Evolutionary conservation across 2,329 filamentous ascomycete species (phyloP).

Genomic region (Aspergillus phoenicis): DNA sequence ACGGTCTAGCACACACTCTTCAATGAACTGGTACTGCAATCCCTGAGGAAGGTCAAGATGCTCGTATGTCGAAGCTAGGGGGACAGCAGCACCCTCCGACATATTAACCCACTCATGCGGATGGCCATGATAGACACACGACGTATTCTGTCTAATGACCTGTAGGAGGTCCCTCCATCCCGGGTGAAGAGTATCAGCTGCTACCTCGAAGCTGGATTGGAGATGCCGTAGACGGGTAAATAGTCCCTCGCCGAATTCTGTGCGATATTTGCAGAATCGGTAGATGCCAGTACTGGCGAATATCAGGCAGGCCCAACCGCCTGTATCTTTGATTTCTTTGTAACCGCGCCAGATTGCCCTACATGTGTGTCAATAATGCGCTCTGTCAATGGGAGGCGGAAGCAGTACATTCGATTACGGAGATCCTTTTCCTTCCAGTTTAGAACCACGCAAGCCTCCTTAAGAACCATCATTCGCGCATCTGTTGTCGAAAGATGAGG

Average conservation of each 20-base stretch:
- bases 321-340: constrained; percentile 60
- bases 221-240: constrained; percentile 52
- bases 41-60: constrained; percentile 22
- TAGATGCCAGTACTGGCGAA: constrained; percentile 63
- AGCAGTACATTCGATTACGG: constrained; percentile 45
- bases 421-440: constrained; percentile 61
- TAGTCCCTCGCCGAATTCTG: constrained; percentile 55
- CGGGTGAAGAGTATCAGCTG: constrained; percentile 57
- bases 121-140: constrained; percentile 24
- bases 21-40: constrained; percentile 32
- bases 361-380: too few relatives aligned
- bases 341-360: constrained; percentile 60
- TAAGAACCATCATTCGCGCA: constrained; percentile 55
- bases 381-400: too few relatives aligned
- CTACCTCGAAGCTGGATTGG: constrained; percentile 54
- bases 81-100: constrained; percentile 12
- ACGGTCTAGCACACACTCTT: constrained; percentile 54
- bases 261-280: constrained; percentile 62
- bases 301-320: constrained; percentile 58
- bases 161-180: constrained; percentile 53
- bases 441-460: constrained; percentile 58
- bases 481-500: constrained; percentile 50
- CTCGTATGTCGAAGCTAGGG: constrained; percentile 25
- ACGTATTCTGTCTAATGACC: constrained; percentile 23
- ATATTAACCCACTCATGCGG: constrained; percentile 31